These are phyloP conservation scores for Heritiera fomes DNA, from an alignment of 345 rosid genomes.

Conservation along the genomic window DNA sequence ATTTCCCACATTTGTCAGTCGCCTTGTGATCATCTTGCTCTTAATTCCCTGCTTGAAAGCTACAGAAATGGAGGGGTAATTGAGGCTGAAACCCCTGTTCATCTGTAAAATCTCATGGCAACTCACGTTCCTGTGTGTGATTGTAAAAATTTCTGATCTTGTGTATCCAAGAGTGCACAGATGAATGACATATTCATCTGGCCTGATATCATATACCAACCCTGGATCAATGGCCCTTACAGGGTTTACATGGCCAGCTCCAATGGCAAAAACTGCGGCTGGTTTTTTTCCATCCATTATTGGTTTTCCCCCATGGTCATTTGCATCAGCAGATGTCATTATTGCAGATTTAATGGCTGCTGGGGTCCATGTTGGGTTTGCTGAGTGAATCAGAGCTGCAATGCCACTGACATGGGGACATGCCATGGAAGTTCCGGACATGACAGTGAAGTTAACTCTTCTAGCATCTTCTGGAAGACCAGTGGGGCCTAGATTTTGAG, in stretches of 20 bases:
- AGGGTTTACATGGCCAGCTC: constrained; percentile 93
- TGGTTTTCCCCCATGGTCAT: constrained; percentile 63
- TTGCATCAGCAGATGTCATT: constrained; percentile 81
- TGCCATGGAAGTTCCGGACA: constrained; percentile 98
- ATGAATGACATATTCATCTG: constrained; percentile 74
- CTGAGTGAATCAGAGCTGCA: constrained; percentile 65
- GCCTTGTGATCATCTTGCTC: constrained; percentile 53
- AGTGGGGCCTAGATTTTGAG: constrained; percentile 85
- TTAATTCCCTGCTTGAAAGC: constrained; percentile 55
- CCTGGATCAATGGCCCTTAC: constrained; percentile 74
- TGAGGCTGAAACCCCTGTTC: constrained; percentile 69
- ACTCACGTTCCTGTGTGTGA: constrained; percentile 73
- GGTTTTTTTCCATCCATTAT: constrained; percentile 69
- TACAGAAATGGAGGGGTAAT: constrained; percentile 80
- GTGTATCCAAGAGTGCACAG: constrained; percentile 73
- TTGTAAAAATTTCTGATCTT: constrained; percentile 57
- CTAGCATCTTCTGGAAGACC: constrained; percentile 82
- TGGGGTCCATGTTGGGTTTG: constrained; percentile 79
- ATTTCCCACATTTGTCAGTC: constrained; percentile 72
- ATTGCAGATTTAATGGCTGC: constrained; percentile 88
- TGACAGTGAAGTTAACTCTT: constrained; percentile 84
- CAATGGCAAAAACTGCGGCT: constrained; percentile 64
- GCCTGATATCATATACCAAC: constrained; percentile 66
- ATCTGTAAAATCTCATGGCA: constrained; percentile 42
- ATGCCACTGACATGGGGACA: constrained; percentile 94